Evolutionary conservation across 2,329 filamentous ascomycete species (phyloP).

Genomic region (Colletotrichum paranaense): DNA sequence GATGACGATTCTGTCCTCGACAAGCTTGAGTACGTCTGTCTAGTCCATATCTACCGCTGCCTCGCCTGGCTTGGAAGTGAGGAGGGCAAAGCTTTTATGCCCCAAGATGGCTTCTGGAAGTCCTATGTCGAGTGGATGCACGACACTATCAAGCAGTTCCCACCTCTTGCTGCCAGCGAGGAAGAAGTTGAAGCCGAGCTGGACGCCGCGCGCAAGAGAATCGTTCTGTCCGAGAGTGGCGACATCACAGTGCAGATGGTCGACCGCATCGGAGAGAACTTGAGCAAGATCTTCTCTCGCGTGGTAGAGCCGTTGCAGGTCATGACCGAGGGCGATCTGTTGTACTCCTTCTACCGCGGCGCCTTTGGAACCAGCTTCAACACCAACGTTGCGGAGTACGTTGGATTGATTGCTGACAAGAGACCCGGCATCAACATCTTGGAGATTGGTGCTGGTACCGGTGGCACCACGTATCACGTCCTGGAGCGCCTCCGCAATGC

Average conservation of each 20-base stretch:
- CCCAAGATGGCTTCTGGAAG: slow-evolving; percentile 27
- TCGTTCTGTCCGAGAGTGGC: slow-evolving; percentile 25
- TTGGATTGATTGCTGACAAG: slow-evolving; percentile 39
- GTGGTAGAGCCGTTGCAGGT: slow-evolving; percentile 48
- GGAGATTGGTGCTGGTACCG: slow-evolving; percentile 27
- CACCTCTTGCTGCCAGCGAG: slow-evolving; percentile 4
- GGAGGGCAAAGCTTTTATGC: slow-evolving; percentile 4
- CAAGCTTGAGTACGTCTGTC: slow-evolving; percentile 30
- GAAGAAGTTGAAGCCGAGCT: slow-evolving; percentile 17
- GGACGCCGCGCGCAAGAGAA: slow-evolving; percentile 13
- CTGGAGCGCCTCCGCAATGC: slow-evolving; percentile 30
- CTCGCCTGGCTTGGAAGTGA: slow-evolving; percentile 26
- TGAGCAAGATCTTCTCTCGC: slow-evolving; percentile 45
- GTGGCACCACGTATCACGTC: slow-evolving; percentile 25
- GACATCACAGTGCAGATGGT: slow-evolving; percentile 30
- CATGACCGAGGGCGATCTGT: slow-evolving; percentile 48
- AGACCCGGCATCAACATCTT: slow-evolving; percentile 36
- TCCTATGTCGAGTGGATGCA: slow-evolving; percentile 28
- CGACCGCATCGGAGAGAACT: slow-evolving; percentile 33
- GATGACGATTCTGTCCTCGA: slow-evolving; percentile 29
- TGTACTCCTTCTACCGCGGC: slow-evolving; percentile 47
- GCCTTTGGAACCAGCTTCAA: slow-evolving; percentile 30
- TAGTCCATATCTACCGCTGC: slow-evolving; percentile 26
- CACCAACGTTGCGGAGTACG: slow-evolving; percentile 29
- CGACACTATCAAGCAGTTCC: slow-evolving; percentile 24